Conservation (phyloP, 306 rosid species). For the Prunus davidiana region DNA sequence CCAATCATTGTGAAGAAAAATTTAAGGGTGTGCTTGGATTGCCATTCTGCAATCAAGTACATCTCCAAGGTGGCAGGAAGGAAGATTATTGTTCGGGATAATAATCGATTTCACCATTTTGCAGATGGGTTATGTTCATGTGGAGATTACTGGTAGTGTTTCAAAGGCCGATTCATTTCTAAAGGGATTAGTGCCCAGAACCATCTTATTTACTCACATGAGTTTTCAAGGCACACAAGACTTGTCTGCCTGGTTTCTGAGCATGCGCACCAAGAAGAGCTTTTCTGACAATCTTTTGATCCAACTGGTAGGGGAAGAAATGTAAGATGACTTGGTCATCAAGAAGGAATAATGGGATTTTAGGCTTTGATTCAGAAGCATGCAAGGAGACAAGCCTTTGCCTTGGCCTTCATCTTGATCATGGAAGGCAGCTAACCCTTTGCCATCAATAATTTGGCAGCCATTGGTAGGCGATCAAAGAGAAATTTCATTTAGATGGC, state of each 20-base stretch:
- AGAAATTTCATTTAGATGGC: too few relatives aligned
- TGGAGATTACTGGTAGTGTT: conserved; percentile 50
- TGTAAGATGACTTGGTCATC: background rate
- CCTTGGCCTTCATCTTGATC: background rate
- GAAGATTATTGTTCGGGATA: conserved; percentile 46
- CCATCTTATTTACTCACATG: background rate
- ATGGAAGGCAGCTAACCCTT: background rate
- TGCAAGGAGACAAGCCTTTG: background rate
- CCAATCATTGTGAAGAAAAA: conserved; percentile 59
- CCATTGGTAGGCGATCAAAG: too few relatives aligned
- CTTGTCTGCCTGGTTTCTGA: background rate
- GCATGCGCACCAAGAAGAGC: background rate
- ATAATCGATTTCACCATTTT: conserved; percentile 56
- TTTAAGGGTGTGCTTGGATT: conserved; percentile 49
- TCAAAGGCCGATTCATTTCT: background rate
- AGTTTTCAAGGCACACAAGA: background rate
- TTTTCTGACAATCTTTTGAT: background rate
- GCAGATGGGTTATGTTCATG: conserved; percentile 44
- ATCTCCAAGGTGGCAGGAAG: conserved; percentile 48
- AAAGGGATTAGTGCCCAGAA: background rate
- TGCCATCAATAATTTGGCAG: background rate
- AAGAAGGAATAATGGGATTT: background rate
- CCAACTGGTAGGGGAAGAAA: background rate
- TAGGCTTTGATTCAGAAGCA: background rate
- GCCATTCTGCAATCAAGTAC: conserved; percentile 49